phyloP scores from a whole-genome alignment of 139 green algal genomes.

The Ettlia oleoabundans region DNA sequence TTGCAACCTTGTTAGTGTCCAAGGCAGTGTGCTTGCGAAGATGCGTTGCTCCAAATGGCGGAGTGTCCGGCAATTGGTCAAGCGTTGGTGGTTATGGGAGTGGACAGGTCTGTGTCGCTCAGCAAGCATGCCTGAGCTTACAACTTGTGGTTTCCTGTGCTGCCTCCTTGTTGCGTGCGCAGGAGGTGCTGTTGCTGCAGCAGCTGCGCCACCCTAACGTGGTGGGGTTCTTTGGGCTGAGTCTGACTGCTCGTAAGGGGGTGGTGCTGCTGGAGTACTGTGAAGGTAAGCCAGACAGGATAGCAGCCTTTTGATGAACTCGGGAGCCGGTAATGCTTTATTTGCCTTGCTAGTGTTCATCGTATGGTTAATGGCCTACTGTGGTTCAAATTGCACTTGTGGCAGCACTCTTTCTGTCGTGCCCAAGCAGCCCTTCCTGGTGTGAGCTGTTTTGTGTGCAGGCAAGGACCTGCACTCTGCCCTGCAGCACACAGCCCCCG shows the following conservation, averaged over 20 bases:
- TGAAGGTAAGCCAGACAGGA: neutral
- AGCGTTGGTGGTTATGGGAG: no score
- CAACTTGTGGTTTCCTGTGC: no score
- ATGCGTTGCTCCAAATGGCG: no score
- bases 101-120: no score
- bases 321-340: no score
- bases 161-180: neutral
- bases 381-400: no score
- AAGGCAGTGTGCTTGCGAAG: no score
- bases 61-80: no score
- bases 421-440: neutral
- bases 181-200: neutral
- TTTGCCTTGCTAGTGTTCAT: no score
- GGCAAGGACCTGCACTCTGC: neutral
- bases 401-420: neutral
- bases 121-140: no score
- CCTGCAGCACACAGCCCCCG: neutral
- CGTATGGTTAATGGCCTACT: no score
- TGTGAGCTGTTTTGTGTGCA: neutral
- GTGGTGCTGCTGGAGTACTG: conserved; percentile 5
- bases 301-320: neutral
- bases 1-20: no score
- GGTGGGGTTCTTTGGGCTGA: neutral
- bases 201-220: neutral
- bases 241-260: neutral